Conservation (phyloP, 768 basidiomycete species). For the Obba rivulosa region DNA sequence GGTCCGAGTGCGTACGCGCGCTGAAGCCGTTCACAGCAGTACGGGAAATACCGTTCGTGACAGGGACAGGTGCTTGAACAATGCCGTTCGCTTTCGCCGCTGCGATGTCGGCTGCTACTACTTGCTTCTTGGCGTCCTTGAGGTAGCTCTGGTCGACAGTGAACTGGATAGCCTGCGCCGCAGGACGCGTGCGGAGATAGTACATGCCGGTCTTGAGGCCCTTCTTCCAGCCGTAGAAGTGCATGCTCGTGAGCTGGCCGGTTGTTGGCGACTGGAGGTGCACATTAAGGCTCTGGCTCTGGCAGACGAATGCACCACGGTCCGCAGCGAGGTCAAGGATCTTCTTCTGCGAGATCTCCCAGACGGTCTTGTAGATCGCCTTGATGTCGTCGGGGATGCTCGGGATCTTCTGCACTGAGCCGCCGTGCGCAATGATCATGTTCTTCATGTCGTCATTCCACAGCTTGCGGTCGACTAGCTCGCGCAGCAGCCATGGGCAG, state of each 20-base stretch:
- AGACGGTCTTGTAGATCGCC: conserved; percentile 99
- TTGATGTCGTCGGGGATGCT: conserved; percentile 87
- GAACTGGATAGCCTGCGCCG: conserved; percentile 96
- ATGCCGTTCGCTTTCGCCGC: not conserved
- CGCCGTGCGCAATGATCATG: conserved; percentile 96
- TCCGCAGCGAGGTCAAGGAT: conserved; percentile 98
- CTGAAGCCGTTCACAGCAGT: conserved; percentile 1
- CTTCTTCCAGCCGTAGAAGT: conserved; percentile 99
- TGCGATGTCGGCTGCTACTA: conserved; percentile 1
- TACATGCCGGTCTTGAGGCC: conserved; percentile 99
- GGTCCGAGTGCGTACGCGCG: conserved; percentile 10
- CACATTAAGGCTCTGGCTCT: conserved; percentile 91
- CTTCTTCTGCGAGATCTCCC: conserved; percentile 99
- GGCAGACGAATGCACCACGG: conserved; percentile 96
- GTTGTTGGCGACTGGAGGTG: conserved; percentile 86
- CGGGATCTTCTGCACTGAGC: conserved; percentile 82
- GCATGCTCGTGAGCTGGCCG: conserved; percentile 93
- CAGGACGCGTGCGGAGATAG: conserved; percentile 92
- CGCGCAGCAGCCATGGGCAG: conserved; percentile 97
- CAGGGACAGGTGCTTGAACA: not conserved
- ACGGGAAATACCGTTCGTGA: too few relatives aligned
- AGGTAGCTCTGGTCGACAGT: conserved; percentile 84
- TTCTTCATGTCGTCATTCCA: conserved; percentile 99
- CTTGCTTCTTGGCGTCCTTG: conserved; percentile 41
- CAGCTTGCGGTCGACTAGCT: conserved; percentile 89